A percentile compares a stretch with the other conserved stretches of the same genome.
These are phyloP conservation scores for Saturnispora saitoi DNA, from an alignment of 805 yeast genomes.

Conservation along the genomic window DNA sequence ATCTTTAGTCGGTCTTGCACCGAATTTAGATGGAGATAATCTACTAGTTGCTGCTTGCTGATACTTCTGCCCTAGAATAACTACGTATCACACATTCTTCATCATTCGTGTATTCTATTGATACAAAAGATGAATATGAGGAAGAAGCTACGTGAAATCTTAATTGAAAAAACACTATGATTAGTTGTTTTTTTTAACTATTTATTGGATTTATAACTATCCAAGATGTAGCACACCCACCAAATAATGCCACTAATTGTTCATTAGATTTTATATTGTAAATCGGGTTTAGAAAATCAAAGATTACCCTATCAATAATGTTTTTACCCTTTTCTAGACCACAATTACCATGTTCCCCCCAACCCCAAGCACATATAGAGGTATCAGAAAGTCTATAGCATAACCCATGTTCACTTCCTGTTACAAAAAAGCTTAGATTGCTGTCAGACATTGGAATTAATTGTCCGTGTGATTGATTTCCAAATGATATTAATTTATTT, in stretches of 20 bases:
- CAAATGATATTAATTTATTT: slow-evolving; percentile 38
- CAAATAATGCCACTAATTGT: slow-evolving; percentile 31
- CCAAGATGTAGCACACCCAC: slow-evolving; percentile 71
- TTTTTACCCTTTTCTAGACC: slow-evolving; percentile 33
- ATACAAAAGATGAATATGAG: slow-evolving; percentile 64
- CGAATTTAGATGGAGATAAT: not conserved
- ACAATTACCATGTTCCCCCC: slow-evolving; percentile 99
- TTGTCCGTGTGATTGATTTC: slow-evolving; percentile 77
- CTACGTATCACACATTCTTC: slow-evolving; percentile 76
- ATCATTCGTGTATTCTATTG: slow-evolving; percentile 37
- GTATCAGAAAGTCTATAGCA: slow-evolving; percentile 22
- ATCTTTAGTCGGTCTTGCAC: not conserved
- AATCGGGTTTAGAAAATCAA: slow-evolving; percentile 30
- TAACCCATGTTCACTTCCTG: slow-evolving; percentile 88
- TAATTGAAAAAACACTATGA: not conserved
- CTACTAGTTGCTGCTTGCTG: slow-evolving; percentile 19
- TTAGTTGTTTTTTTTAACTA: not conserved
- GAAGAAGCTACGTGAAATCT: slow-evolving; percentile 69
- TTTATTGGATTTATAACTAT: slow-evolving; percentile 18
- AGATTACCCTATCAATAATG: slow-evolving; percentile 27
- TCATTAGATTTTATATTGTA: slow-evolving; percentile 16
- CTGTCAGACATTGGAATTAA: slow-evolving; percentile 18
- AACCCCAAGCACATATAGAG: slow-evolving; percentile 75
- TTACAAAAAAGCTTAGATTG: slow-evolving; percentile 18
- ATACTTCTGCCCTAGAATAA: slow-evolving; percentile 56